Evolutionary conservation across 768 basidiomycete genomes (phyloP).

Genomic region (Heimioporus sp.): DNA sequence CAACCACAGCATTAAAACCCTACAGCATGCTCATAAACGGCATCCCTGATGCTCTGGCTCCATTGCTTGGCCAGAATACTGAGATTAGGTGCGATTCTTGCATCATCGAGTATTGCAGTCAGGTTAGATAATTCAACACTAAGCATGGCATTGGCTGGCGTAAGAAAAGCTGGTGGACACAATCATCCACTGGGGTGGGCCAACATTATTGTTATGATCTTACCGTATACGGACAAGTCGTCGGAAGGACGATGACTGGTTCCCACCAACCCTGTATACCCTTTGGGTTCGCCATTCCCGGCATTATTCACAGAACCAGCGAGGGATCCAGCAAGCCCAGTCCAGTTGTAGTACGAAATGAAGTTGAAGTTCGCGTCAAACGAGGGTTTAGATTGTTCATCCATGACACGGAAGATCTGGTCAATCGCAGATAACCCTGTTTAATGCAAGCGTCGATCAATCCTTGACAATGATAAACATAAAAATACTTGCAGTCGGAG

Average conservation of each 20-base stretch:
- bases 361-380: conserved; percentile 72
- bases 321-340: conserved; percentile 58
- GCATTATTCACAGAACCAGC: conserved; percentile 61
- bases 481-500: conserved; percentile 49
- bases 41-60: conserved; percentile 55
- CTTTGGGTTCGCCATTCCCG: conserved; percentile 76
- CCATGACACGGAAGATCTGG: conserved; percentile 73
- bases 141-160: conserved; percentile 81
- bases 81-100: conserved; percentile 46
- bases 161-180: conserved; percentile 60
- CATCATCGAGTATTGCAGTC: conserved; percentile 54
- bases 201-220: conserved; percentile 4
- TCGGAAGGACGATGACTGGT: conserved; percentile 79
- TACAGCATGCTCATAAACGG: conserved; percentile 64
- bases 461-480: background rate
- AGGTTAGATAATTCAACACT: conserved; percentile 68
- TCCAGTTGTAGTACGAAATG: conserved; percentile 82
- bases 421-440: conserved; percentile 65
- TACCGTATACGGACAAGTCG: conserved; percentile 67
- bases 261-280: conserved; percentile 69
- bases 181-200: background rate
- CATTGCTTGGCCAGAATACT: conserved; percentile 53
- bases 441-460: background rate
- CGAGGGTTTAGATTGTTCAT: conserved; percentile 70
- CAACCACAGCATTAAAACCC: conserved; percentile 16